Base-by-base conservation (phyloP, 805 yeast species). In the Candida vaughaniae region DNA sequence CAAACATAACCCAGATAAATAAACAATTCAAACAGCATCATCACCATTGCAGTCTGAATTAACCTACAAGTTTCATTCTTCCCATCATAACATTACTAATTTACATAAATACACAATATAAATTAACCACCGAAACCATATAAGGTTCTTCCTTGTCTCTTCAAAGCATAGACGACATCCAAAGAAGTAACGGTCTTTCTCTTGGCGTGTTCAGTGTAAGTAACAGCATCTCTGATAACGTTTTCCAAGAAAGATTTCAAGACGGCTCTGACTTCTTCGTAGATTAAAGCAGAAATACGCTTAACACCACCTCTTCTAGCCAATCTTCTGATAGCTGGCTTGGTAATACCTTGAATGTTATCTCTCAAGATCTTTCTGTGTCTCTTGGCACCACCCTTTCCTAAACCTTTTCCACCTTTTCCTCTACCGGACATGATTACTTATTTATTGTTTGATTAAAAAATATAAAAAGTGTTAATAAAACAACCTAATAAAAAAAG, bases 231-330 rank as follows among this genome's bases (percentile, higher is more conserved):
- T 80, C 97, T 88, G 75, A 91, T 91, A 56, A 93, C 96, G 64
- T 86, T 83, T 75, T 88, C 96, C 67, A 91, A 81, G 85, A 91
- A 91, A 41, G 95, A 78, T 77, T 90, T 90, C 55, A 91, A 78
- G 55, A 93, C 97, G 56, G 85, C 90, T 80, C 99, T 89, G 64
- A 93, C 96, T 78, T 91, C 97, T 76, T 91, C 99, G 79, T 91
- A 91, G 70, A 91, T 91, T 67, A 90, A 78, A 70, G 96, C 98
- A 49, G 98, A 91, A 63, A 91, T 91, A 86, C 99, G 96, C 85
- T 91, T 91, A 66, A 91, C 99, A 90, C 99, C 99, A 78, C 99
- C 99, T 87, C 99, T 89, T 84, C 99, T 91, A 36, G 99, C 99
- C 62, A 91, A 85, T 87, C 99, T 91, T 80, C 99, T 89, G 66